Evolutionary conservation across 768 basidiomycete genomes (phyloP).

Genomic region (Tubosaeta sp.): DNA sequence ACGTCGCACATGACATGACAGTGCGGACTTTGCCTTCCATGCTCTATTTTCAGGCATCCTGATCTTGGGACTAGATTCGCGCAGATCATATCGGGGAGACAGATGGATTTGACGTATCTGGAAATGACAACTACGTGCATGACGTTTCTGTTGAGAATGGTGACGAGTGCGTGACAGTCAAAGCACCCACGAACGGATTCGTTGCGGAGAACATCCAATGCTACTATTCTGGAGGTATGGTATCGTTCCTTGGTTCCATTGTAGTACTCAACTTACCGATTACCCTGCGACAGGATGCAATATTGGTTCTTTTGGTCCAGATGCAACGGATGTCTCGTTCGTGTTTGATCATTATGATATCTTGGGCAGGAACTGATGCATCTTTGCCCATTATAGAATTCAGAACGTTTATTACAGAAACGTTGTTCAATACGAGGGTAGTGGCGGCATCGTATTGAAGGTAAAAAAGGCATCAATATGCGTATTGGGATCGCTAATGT

Average conservation of each 20-base stretch:
- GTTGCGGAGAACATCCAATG: constrained; percentile 12
- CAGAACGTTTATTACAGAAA: constrained; percentile 12
- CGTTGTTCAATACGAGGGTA: background rate
- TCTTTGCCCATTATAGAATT: background rate
- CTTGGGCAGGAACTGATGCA: background rate
- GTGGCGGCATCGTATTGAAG: constrained; percentile 7
- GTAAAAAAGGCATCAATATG: background rate
- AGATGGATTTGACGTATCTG: constrained; percentile 17
- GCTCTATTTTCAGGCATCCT: background rate
- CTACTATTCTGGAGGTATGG: constrained; percentile 5
- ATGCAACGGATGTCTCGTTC: background rate
- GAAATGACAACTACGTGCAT: constrained; percentile 32
- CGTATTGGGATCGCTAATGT: background rate
- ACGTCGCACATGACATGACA: constrained; percentile 11
- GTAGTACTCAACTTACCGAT: background rate
- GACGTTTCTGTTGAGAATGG: constrained; percentile 33
- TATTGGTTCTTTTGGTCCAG: constrained; percentile 9
- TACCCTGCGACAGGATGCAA: constrained; percentile 8
- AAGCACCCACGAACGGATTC: constrained; percentile 27
- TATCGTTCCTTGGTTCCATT: background rate
- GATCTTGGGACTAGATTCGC: background rate
- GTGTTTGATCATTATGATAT: background rate
- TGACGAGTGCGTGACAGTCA: constrained; percentile 33
- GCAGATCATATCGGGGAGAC: constrained; percentile 13
- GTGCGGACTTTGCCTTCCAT: background rate